Percentiles rank a stretch among this genome's conserved stretches.
phyloP scores from a whole-genome alignment of 306 rosid genomes.

The Inga oerstediana region DNA sequence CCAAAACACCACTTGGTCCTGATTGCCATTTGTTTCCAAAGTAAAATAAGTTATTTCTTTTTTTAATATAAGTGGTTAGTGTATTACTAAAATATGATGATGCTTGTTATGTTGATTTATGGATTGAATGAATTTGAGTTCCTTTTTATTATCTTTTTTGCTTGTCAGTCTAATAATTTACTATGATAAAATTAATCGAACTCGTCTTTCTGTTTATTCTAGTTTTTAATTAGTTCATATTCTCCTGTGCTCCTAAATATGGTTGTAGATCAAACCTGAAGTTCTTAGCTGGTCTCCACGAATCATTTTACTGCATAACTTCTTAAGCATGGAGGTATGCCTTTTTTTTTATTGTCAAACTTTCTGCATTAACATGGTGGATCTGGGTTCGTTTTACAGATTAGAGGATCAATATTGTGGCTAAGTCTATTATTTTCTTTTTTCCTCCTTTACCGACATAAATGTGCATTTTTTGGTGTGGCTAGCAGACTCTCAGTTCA shows the following conservation, averaged over 20 bases:
- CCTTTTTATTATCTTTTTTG: background rate
- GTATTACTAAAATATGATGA: background rate
- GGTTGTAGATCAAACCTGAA: conserved; percentile 82
- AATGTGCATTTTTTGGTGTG: background rate
- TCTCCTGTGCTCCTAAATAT: conserved; percentile 16
- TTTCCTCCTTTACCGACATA: background rate
- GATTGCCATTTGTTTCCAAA: background rate
- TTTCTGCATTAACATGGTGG: conserved; percentile 25
- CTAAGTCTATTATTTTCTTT: background rate
- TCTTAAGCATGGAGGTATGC: conserved; percentile 81
- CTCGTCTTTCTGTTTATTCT: conserved; percentile 19
- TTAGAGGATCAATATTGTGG: background rate
- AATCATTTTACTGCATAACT: conserved; percentile 82
- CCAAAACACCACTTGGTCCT: background rate
- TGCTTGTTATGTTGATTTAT: background rate
- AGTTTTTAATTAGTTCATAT: conserved; percentile 22
- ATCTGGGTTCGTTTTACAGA: background rate
- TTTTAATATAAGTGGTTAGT: background rate
- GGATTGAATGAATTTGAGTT: background rate
- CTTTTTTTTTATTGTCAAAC: conserved; percentile 23
- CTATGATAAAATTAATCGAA: conserved; percentile 8
- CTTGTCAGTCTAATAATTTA: background rate
- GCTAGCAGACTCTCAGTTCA: background rate
- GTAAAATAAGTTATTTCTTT: background rate
- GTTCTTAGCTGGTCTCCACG: conserved; percentile 95